Conservation (phyloP, 257 asterid genomes). For the Primulina eburnea region DNA sequence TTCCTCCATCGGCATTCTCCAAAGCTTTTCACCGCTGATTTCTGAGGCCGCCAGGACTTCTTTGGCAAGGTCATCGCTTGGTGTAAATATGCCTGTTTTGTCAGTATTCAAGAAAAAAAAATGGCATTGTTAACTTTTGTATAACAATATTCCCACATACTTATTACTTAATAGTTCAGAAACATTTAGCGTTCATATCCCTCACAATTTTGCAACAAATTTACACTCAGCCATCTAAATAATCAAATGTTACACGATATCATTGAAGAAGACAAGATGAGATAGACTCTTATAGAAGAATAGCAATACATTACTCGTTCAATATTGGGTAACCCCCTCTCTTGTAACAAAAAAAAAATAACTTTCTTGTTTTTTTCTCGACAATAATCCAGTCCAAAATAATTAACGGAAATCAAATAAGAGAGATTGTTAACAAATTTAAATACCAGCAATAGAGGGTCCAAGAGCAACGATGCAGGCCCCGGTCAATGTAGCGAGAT, state of each 20-base stretch:
- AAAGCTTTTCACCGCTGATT: constrained; percentile 78
- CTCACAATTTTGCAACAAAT: not conserved
- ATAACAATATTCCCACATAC: not conserved
- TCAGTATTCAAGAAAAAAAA: not conserved
- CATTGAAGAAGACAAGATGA: too few relatives aligned
- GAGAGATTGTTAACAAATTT: not conserved
- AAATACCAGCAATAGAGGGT: constrained; percentile 82
- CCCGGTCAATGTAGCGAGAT: constrained; percentile 91
- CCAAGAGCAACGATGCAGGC: constrained; percentile 92
- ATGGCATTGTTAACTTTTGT: too few relatives aligned
- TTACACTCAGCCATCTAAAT: not conserved
- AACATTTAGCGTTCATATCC: not conserved
- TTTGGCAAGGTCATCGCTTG: constrained; percentile 78
- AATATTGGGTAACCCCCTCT: too few relatives aligned
- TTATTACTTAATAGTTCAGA: not conserved
- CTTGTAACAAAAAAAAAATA: too few relatives aligned
- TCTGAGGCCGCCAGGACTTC: constrained; percentile 84
- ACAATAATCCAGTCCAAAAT: not conserved
- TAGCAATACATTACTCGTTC: too few relatives aligned
- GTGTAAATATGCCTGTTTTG: constrained; percentile 76
- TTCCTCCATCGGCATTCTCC: constrained; percentile 98
- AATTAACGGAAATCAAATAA: constrained; percentile 5
- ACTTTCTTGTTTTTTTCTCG: not conserved
- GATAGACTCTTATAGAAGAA: too few relatives aligned
- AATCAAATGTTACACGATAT: too few relatives aligned